phyloP scores from a whole-genome alignment of 2,329 filamentous ascomycete genomes.

The Bisporella sp. region DNA sequence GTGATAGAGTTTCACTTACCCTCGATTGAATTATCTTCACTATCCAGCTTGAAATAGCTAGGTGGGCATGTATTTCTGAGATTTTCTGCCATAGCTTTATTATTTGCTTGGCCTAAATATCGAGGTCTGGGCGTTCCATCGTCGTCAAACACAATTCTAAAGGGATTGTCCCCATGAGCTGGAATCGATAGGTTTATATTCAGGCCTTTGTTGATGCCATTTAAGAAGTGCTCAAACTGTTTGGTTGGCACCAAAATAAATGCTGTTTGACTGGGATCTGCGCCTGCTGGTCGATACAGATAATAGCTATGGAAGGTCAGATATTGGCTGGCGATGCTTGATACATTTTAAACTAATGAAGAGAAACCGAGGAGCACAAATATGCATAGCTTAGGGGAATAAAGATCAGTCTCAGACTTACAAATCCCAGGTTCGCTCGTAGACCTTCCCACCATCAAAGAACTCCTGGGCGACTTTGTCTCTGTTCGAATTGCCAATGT shows the following conservation, averaged over 20 bases:
- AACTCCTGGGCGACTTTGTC: slow-evolving; percentile 29
- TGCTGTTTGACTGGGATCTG: slow-evolving; percentile 39
- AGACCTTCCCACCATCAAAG: slow-evolving; percentile 53
- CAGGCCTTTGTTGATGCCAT: slow-evolving; percentile 55
- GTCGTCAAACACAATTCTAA: slow-evolving; percentile 55
- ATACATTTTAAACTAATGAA: neutral
- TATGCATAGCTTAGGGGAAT: neutral
- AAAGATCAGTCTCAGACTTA: slow-evolving; percentile 36
- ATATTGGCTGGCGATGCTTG: neutral
- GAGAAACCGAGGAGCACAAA: neutral
- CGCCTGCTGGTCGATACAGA: slow-evolving; percentile 44
- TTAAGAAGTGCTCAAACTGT: slow-evolving; percentile 60
- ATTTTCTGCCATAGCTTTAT: slow-evolving; percentile 27
- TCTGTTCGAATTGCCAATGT: slow-evolving; percentile 46
- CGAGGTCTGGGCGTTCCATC: slow-evolving; percentile 57
- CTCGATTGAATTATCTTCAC: slow-evolving; percentile 18
- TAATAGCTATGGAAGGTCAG: slow-evolving; percentile 50
- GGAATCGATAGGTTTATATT: slow-evolving; percentile 52
- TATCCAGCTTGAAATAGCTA: slow-evolving; percentile 16
- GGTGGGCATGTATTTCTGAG: slow-evolving; percentile 26
- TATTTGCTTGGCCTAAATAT: slow-evolving; percentile 54
- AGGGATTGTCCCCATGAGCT: slow-evolving; percentile 40
- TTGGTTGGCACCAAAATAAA: slow-evolving; percentile 59
- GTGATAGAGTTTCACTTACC: slow-evolving; percentile 5
- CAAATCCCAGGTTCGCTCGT: slow-evolving; percentile 66